Base-by-base conservation (phyloP, 2,329 filamentous ascomycete genomes). In the Paraphoma sp. region DNA sequence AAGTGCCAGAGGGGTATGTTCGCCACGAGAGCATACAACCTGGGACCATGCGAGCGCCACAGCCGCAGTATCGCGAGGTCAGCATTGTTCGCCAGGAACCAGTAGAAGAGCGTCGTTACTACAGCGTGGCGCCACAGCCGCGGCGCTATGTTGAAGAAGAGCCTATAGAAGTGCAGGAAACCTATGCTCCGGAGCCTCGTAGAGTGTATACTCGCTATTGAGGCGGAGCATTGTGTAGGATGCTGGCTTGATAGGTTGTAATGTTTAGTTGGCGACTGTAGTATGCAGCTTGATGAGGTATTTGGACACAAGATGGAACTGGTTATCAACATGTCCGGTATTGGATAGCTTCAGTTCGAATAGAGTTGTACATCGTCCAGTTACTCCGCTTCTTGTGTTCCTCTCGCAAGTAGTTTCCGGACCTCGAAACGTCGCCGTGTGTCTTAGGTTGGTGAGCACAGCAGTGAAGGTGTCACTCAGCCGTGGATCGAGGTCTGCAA, bases 21-120 rank as follows among this genome's bases (percentile, higher is more conserved):
- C 74, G 74, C 6, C 73, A 76, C 46, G 74, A 77, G 51, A 81
- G 79, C 64, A 74, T 80, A 12, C 77, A 78, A 46, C 79, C 79
- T 11, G 68, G 77, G 4, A 63, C 64, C 38, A 59, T 73, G 14
- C 64, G 72, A 41, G 68, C 68, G 10, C 69, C 72, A 38, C 72
- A 63, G 64, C 60, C 70, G 42, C 68, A 78, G 64, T 75, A 74
- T 60, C 63, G 70, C 51, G 69, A 76, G 68, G 72, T 80, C 47
- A 82, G 79, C 56, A 75, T 80, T 33, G 70, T 77, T 54, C 79
- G 67, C 14, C 70, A 65, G 48, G 73, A 75, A 51, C 60, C 70
- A 9, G 62, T 66, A 31, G 72, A 75, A 45, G 73, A 74, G 29
- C 67, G 68, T 16, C 73, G 72, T 4, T 76, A 71, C 45, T 59